Conservation (phyloP, 176 grass and related monocot species). For the Cenchrus purpureus region DNA sequence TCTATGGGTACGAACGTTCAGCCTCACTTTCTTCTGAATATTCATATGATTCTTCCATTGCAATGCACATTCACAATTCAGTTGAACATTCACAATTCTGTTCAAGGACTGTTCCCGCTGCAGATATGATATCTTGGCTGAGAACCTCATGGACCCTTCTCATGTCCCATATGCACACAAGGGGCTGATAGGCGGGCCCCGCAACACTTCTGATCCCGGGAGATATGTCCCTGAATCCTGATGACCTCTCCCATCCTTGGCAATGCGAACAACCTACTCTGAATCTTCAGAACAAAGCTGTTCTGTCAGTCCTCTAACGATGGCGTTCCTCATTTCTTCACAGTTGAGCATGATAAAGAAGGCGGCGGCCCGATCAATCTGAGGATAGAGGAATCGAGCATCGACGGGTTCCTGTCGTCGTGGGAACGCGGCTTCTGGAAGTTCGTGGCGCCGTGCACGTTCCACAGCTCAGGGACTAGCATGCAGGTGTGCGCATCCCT, state of each 20-base stretch:
- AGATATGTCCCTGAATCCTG: slow-evolving; percentile 62
- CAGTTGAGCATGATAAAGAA: slow-evolving; percentile 66
- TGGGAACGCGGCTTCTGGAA: slow-evolving; percentile 40
- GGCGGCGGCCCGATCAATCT: slow-evolving; percentile 64
- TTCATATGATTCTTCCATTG: neutral
- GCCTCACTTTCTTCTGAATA: no score
- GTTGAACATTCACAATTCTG: neutral
- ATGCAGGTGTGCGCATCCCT: neutral
- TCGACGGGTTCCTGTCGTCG: slow-evolving; percentile 53
- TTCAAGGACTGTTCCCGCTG: neutral
- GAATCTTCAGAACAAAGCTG: neutral
- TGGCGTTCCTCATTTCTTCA: slow-evolving; percentile 37
- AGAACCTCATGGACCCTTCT: slow-evolving; percentile 94
- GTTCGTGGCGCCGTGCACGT: slow-evolving; percentile 64
- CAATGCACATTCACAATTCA: neutral
- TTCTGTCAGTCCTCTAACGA: neutral
- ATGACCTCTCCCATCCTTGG: neutral
- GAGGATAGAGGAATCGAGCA: slow-evolving; percentile 50
- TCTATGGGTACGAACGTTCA: slow-evolving; percentile 56
- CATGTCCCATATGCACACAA: slow-evolving; percentile 79
- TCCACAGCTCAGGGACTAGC: slow-evolving; percentile 27
- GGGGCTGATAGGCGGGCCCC: slow-evolving; percentile 49
- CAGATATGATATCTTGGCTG: slow-evolving; percentile 81
- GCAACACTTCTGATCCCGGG: slow-evolving; percentile 48
- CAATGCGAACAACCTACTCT: neutral